Percentiles rank a stretch among this genome's conserved stretches.
These are phyloP conservation scores for Curvularia sp. DNA, from an alignment of 2,329 filamentous ascomycete species.

Conservation along the genomic window DNA sequence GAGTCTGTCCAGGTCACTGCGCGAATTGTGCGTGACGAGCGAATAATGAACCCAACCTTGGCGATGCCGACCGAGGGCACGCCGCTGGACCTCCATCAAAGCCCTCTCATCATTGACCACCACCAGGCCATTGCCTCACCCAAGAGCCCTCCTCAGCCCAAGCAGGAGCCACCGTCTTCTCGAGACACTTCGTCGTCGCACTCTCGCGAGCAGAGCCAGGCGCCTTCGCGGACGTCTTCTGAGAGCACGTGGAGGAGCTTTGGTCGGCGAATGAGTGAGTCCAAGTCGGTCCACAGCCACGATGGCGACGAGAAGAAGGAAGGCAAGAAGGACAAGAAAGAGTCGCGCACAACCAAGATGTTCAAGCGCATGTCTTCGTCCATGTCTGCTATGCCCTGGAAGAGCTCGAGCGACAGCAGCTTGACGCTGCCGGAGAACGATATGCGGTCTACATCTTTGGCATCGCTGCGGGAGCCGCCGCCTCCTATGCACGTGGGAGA, in stretches of 20 bases:
- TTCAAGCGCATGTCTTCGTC: slow-evolving; percentile 72
- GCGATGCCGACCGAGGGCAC: slow-evolving; percentile 60
- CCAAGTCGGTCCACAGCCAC: slow-evolving; percentile 40
- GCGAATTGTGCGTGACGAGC: slow-evolving; percentile 75
- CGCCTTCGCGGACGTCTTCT: slow-evolving; percentile 49
- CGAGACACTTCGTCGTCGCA: slow-evolving; percentile 42
- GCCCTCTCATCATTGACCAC: slow-evolving; percentile 70
- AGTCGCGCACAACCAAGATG: slow-evolving; percentile 66
- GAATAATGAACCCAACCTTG: slow-evolving; percentile 40
- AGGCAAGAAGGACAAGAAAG: slow-evolving; percentile 61
- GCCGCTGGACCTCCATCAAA: slow-evolving; percentile 60
- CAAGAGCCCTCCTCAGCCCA: slow-evolving; percentile 38
- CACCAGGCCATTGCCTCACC: slow-evolving; percentile 50
- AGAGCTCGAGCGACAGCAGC: slow-evolving; percentile 52
- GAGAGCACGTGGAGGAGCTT: slow-evolving; percentile 51
- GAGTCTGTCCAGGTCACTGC: slow-evolving; percentile 91
- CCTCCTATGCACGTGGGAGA: slow-evolving; percentile 78
- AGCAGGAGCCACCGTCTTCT: slow-evolving; percentile 43
- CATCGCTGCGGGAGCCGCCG: slow-evolving; percentile 52
- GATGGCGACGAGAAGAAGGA: slow-evolving; percentile 52
- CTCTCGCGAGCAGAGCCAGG: slow-evolving; percentile 40
- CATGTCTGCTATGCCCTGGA: slow-evolving; percentile 61
- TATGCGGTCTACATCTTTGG: slow-evolving; percentile 33
- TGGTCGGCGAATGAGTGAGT: slow-evolving; percentile 50
- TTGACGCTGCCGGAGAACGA: slow-evolving; percentile 52